A percentile compares a stretch with the other conserved stretches of the same genome.
These are phyloP conservation scores for Begonia loranthoides DNA, from an alignment of 306 rosid genomes.

Conservation along the genomic window DNA sequence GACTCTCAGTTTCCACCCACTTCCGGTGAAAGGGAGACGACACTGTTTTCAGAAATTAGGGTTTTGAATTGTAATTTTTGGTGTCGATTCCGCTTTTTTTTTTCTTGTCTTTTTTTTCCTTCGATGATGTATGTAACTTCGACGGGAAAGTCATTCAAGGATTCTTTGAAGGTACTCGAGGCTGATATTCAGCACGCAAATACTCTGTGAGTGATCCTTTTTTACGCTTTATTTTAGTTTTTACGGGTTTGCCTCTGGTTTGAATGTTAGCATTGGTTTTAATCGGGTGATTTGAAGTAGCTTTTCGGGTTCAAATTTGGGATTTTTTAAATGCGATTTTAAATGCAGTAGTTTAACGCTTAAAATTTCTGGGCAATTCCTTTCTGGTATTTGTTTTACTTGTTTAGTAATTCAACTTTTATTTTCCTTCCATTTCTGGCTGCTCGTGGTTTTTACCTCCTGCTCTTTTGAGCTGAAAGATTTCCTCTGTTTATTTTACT, in stretches of 20 bases:
- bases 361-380: background rate
- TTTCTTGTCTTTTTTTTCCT: background rate
- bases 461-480: no score
- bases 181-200: slow-evolving; percentile 99
- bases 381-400: background rate
- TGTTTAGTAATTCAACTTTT: background rate
- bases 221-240: background rate
- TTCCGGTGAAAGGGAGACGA: slow-evolving; percentile 7
- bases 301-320: background rate
- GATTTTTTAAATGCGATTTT: background rate
- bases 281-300: background rate
- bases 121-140: slow-evolving; percentile 67
- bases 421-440: background rate
- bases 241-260: background rate
- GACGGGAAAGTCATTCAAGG: slow-evolving; percentile 97
- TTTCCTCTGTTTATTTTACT: no score
- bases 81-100: background rate
- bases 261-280: background rate
- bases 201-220: slow-evolving; percentile 46
- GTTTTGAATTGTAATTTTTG: slow-evolving; percentile 4
- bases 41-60: slow-evolving; percentile 13
- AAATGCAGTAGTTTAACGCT: background rate
- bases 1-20: slow-evolving; percentile 3
- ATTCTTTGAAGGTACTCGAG: slow-evolving; percentile 85
- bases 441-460: background rate